These are phyloP conservation scores for Salvia splendens DNA, from an alignment of 257 asterid species.

Conservation along the genomic window DNA sequence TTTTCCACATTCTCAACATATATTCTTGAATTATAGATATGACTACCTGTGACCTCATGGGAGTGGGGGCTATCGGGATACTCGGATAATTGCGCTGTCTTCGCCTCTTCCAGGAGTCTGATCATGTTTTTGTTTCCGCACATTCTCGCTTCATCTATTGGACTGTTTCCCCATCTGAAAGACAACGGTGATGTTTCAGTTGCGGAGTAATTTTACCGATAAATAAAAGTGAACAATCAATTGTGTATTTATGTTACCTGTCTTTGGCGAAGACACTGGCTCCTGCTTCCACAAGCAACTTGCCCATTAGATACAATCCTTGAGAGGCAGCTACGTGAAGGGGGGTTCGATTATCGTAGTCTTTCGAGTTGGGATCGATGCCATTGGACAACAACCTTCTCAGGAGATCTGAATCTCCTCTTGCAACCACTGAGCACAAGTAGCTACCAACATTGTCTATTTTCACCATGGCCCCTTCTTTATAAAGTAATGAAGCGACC, in stretches of 20 bases:
- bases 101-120: slow-evolving; percentile 68
- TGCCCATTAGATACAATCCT: slow-evolving; percentile 72
- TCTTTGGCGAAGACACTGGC: slow-evolving; percentile 79
- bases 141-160: slow-evolving; percentile 73
- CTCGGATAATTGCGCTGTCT: slow-evolving; percentile 47
- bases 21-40: neutral
- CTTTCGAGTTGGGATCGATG: slow-evolving; percentile 68
- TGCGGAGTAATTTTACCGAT: neutral
- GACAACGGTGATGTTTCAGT: slow-evolving; percentile 20
- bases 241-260: slow-evolving; percentile 47
- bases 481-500: slow-evolving; percentile 61
- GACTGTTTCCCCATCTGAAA: slow-evolving; percentile 80
- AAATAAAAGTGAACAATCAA: no score
- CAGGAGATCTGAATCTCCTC: slow-evolving; percentile 79
- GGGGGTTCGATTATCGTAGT: slow-evolving; percentile 81
- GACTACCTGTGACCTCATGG: slow-evolving; percentile 54
- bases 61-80: neutral
- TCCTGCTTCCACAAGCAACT: slow-evolving; percentile 80
- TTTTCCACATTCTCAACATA: neutral
- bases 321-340: slow-evolving; percentile 87
- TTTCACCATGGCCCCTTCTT: slow-evolving; percentile 66
- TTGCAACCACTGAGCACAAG: slow-evolving; percentile 65
- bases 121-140: slow-evolving; percentile 77
- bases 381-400: slow-evolving; percentile 64
- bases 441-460: slow-evolving; percentile 67